Evolutionary conservation across 148 eudicot species (phyloP).

Genomic region (Persicaria tinctoria): DNA sequence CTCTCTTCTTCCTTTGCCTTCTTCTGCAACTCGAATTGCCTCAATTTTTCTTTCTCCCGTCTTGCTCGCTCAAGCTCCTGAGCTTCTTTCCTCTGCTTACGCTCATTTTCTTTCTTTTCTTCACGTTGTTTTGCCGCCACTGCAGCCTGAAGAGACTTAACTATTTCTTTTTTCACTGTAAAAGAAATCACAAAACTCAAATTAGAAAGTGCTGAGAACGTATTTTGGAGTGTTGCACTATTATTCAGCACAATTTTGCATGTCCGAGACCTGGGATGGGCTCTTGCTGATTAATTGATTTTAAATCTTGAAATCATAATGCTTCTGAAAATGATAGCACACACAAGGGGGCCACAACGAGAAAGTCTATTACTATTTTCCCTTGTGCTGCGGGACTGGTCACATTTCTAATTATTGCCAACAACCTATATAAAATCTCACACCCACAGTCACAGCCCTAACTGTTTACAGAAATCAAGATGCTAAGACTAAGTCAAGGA

Average conservation of each 20-base stretch:
- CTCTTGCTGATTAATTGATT: neutral
- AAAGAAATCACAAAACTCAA: neutral
- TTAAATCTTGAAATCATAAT: neutral
- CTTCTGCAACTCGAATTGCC: constrained; percentile 50
- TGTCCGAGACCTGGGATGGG: neutral
- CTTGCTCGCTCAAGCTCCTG: constrained; percentile 66
- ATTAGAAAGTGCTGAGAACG: neutral
- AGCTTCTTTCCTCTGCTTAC: constrained; percentile 78
- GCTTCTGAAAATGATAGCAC: neutral
- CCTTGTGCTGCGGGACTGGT: neutral
- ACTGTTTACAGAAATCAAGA: neutral
- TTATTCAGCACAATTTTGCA: no score
- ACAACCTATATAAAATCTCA: neutral
- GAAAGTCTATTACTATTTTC: neutral
- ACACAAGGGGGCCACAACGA: neutral
- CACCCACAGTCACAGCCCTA: neutral
- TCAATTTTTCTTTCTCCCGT: constrained; percentile 60
- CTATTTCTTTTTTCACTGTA: constrained; percentile 76
- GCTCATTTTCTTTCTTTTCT: constrained; percentile 67
- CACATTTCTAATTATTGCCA: neutral
- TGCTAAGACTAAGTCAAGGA: neutral
- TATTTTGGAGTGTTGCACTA: neutral
- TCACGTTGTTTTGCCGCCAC: constrained; percentile 75
- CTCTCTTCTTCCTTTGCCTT: constrained; percentile 61
- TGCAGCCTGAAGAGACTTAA: constrained; percentile 87